These are phyloP conservation scores for Aspergillus avenaceus DNA, from an alignment of 495 filamentous ascomycete species.

Conservation along the genomic window DNA sequence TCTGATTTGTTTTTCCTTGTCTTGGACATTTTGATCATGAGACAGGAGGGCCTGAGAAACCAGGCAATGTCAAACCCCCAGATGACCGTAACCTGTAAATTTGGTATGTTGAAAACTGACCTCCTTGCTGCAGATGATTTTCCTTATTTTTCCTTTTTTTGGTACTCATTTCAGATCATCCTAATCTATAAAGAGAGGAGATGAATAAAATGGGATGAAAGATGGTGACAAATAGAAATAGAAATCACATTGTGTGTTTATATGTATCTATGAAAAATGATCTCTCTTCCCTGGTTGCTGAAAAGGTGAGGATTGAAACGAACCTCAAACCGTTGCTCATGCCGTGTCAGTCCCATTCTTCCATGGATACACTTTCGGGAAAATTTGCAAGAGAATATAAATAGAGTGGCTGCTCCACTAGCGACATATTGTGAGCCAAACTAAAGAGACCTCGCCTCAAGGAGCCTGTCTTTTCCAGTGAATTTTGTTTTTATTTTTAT, in stretches of 20 bases:
- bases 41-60: neutral
- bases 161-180: neutral
- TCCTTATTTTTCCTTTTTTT: neutral
- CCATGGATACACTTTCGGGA: neutral
- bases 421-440: slow-evolving; percentile 1
- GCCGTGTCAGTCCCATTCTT: neutral
- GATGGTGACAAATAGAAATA: neutral
- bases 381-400: slow-evolving; percentile 1
- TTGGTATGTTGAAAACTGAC: neutral
- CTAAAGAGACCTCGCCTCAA: neutral
- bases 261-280: neutral
- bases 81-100: too few relatives aligned
- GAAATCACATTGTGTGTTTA: neutral
- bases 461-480: neutral
- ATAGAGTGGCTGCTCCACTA: slow-evolving; percentile 6
- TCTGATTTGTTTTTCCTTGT: too few relatives aligned
- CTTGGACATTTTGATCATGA: neutral
- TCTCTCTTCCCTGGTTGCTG: neutral
- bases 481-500: neutral
- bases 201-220: neutral
- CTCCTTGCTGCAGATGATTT: neutral
- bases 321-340: neutral
- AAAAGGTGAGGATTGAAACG: neutral
- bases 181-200: neutral
- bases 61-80: neutral